Evolutionary conservation across 1,284 basidiomycete species (phyloP).

Genomic region (Hemileia vastatrix): DNA sequence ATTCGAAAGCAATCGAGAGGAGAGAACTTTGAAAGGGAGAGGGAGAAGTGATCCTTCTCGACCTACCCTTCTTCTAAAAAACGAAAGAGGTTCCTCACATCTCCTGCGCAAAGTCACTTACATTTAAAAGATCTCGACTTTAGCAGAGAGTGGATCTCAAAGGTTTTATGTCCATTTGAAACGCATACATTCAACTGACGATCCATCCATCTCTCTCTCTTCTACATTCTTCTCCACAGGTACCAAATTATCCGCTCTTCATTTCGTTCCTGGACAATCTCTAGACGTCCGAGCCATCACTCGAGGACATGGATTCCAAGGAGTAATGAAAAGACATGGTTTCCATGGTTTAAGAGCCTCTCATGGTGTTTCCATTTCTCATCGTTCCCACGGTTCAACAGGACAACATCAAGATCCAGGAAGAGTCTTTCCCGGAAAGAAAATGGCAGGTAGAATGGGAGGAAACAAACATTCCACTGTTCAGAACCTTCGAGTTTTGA

Average conservation of each 20-base stretch:
- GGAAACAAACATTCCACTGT: constrained; percentile 38
- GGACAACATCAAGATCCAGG: constrained; percentile 42
- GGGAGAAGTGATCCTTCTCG: no score
- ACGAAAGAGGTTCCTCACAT: no score
- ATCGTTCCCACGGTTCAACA: constrained; percentile 41
- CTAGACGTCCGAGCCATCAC: constrained; percentile 41
- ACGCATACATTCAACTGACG: no score
- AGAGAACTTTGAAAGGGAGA: no score
- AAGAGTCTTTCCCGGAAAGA: constrained; percentile 42
- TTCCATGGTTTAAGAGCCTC: constrained; percentile 40
- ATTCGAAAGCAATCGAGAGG: no score
- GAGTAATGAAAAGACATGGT: constrained; percentile 44
- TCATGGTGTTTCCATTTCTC: constrained; percentile 43
- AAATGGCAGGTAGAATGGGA: constrained; percentile 44
- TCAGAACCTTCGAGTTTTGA: constrained; percentile 39
- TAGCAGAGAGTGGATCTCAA: no score
- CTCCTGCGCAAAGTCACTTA: no score
- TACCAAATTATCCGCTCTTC: constrained; percentile 37
- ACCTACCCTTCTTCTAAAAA: no score
- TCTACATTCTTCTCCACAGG: constrained; percentile 16
- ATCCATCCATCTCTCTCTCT: constrained; percentile 1
- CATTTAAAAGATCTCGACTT: no score
- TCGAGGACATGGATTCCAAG: constrained; percentile 42
- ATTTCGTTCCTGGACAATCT: constrained; percentile 44
- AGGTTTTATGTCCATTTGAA: no score